Conservation (phyloP, 176 grass and related monocot genomes). For the Eremochloa ophiuroides region DNA sequence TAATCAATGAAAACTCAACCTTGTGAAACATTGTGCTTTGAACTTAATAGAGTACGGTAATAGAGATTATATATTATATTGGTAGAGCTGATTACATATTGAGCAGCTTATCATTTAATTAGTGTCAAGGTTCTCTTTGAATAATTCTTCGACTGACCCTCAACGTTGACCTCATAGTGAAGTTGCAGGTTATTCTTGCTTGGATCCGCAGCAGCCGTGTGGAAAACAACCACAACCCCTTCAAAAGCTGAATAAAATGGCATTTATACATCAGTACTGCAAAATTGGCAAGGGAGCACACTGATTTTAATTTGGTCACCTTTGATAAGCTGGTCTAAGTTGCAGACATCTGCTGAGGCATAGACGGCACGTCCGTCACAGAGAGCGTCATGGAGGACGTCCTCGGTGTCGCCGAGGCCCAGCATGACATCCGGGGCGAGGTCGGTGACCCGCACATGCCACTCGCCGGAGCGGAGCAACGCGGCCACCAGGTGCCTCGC, state of each 20-base stretch:
- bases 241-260: slow-evolving; percentile 42
- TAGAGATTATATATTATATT: no score
- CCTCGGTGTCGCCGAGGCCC: slow-evolving; percentile 29
- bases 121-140: not conserved
- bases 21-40: no score
- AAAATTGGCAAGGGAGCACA: no score
- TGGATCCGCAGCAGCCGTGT: slow-evolving; percentile 59
- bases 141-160: slow-evolving; percentile 31
- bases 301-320: not conserved
- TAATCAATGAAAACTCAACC: no score
- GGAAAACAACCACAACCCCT: slow-evolving; percentile 64
- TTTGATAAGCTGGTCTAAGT: slow-evolving; percentile 38
- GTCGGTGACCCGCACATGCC: slow-evolving; percentile 57
- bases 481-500: slow-evolving; percentile 57
- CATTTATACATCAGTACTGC: no score
- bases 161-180: slow-evolving; percentile 65
- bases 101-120: no score
- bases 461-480: slow-evolving; percentile 51
- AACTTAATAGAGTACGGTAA: no score
- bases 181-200: slow-evolving; percentile 44
- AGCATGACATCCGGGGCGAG: slow-evolving; percentile 30
- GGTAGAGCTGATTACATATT: no score
- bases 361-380: slow-evolving; percentile 49
- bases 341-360: slow-evolving; percentile 37
- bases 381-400: slow-evolving; percentile 34